Percentiles rank a stretch among this genome's conserved stretches.
phyloP scores from a whole-genome alignment of 345 rosid genomes.

The Linum usitatissimum region DNA sequence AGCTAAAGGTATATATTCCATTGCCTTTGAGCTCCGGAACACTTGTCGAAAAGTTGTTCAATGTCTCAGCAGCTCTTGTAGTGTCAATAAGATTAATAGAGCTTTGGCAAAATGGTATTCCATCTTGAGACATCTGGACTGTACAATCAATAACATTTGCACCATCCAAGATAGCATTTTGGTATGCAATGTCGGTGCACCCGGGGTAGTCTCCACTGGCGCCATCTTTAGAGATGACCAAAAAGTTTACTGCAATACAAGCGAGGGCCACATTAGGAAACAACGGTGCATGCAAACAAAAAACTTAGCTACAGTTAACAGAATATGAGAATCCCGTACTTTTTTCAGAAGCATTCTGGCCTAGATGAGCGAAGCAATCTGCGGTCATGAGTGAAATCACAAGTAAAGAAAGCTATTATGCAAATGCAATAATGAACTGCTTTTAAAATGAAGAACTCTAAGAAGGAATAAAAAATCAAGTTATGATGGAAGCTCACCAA shows the following conservation, averaged over 20 bases:
- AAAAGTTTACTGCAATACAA: slow-evolving; percentile 17
- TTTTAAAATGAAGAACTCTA: too few species aligned
- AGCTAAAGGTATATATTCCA: slow-evolving; percentile 6
- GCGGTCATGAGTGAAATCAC: neutral
- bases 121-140: slow-evolving; percentile 27
- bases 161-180: slow-evolving; percentile 22
- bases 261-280: neutral
- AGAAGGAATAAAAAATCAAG: too few species aligned
- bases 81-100: slow-evolving; percentile 6
- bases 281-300: neutral
- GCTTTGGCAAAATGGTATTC: slow-evolving; percentile 1
- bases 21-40: slow-evolving; percentile 6
- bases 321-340: neutral
- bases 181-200: slow-evolving; percentile 28
- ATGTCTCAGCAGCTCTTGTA: slow-evolving; percentile 2
- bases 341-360: slow-evolving; percentile 4
- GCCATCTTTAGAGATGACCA: slow-evolving; percentile 25
- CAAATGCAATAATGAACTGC: too few species aligned
- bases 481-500: neutral
- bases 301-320: neutral
- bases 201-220: slow-evolving; percentile 32
- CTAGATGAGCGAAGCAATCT: slow-evolving; percentile 9
- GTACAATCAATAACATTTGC: slow-evolving; percentile 33
- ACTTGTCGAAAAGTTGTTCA: neutral
- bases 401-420: neutral